A percentile compares a stretch with the other conserved stretches of the same genome.
phyloP scores from a whole-genome alignment of 2,329 filamentous ascomycete species.

The Microthyrium microscopicum region DNA sequence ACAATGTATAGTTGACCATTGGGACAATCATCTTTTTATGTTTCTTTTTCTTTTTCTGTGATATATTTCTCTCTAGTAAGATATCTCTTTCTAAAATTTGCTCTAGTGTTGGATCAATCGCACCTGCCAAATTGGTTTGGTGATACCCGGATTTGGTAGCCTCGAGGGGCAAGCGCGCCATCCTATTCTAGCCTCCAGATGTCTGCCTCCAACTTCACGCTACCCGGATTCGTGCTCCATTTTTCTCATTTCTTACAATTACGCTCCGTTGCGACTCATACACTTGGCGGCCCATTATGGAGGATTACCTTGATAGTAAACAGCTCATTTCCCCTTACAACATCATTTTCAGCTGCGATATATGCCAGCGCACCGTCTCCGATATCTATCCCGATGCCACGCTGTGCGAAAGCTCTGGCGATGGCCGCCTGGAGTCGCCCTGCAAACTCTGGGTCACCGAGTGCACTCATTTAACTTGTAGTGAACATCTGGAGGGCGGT shows the following conservation, averaged over 20 bases:
- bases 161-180: no score
- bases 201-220: no score
- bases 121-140: no score
- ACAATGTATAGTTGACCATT: background rate
- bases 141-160: no score
- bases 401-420: conserved; percentile 10
- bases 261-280: background rate
- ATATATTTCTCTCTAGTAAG: no score
- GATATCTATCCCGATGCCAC: conserved; percentile 23
- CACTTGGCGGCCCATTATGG: background rate
- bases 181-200: no score
- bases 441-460: conserved; percentile 30
- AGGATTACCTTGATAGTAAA: background rate
- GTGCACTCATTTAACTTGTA: conserved; percentile 33
- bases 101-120: no score
- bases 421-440: conserved; percentile 18
- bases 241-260: no score
- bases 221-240: no score
- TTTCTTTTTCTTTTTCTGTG: no score
- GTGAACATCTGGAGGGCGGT: conserved; percentile 30
- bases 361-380: conserved; percentile 29
- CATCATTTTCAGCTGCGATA: conserved; percentile 31
- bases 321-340: conserved; percentile 16
- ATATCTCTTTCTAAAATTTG: no score
- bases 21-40: no score